Evolutionary conservation across 2,329 filamentous ascomycete species (phyloP), one percentile per base, ranked within the genome.

Genomic region (Neopestalotiopsis rosae): DNA sequence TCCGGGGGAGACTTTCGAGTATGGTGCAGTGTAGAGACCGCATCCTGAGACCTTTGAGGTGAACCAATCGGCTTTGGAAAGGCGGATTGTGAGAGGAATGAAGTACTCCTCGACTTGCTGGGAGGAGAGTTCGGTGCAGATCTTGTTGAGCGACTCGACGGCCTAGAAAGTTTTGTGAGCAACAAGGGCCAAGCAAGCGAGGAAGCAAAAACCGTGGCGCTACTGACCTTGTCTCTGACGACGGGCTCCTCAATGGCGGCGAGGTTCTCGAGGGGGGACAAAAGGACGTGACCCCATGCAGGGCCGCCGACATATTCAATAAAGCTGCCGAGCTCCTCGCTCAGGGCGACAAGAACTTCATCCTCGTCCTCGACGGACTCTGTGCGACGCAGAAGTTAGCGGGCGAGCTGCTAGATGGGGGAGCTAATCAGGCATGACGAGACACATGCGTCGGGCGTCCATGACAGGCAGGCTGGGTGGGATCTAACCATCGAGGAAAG

Each of bases 11-110:
- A 96, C 94, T 86, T 97, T 97, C 77, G 91, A 92, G 86, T 99
- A 99, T 73, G 96, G 95, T 63, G 91, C 90, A 80, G 93, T 96
- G 86, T 95, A 99, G 72, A 99, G 92, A 72, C 96, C 96, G 73
- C 95, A 97, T 71, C 95, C 96, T 40, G 96, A 99, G 73, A 99
- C 96, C 85, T 98, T 99, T 73, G 96, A 98, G 69, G 96, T 99
- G 83, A 99, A 99, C 96, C 96, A 99, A 84, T 99, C 96, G 83
- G 96, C 96, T 88, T 98, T 99, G 73, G 96, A 97, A 71, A 99
- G 93, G 79, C 96, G 94, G 78, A 97, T 90, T 70, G 95, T 95
- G 78, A 99, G 91, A 71, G 96, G 96, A 75, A 99, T 95, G 85
- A 98, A 98, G 83, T 95, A 93, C 78, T 98, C 94, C 86, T 99